These are phyloP conservation scores for Alternaria sp. DNA, from an alignment of 2,329 filamentous ascomycete genomes.

Conservation along the genomic window DNA sequence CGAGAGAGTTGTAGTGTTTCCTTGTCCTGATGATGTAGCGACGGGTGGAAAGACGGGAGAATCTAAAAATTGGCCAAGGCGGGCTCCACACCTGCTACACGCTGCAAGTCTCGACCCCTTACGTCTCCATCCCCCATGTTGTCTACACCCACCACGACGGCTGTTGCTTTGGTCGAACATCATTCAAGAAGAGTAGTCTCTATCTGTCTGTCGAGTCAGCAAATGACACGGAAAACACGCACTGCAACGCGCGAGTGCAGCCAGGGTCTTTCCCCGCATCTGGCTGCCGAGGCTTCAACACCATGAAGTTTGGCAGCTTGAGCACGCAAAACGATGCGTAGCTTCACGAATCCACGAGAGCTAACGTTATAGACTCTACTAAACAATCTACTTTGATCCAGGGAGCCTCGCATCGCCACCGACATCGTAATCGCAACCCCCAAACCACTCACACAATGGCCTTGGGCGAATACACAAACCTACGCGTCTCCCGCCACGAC, in stretches of 20 bases:
- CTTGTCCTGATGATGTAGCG: neutral
- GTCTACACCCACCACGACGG: neutral
- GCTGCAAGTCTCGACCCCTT: neutral
- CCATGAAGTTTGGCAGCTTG: neutral
- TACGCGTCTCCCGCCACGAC: conserved; percentile 55
- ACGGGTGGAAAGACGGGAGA: neutral
- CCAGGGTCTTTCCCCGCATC: conserved; percentile 22
- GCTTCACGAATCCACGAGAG: neutral
- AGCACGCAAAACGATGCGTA: neutral
- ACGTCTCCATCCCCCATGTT: neutral
- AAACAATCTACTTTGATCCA: accelerated
- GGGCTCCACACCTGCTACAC: neutral
- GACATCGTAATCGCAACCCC: neutral
- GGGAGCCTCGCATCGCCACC: neutral
- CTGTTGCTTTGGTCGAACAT: neutral
- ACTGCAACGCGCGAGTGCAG: neutral
- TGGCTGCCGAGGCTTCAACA: conserved; percentile 25
- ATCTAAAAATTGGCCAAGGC: neutral
- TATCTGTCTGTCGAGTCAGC: neutral
- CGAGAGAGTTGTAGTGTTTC: too few relatives aligned
- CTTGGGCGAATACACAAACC: conserved; percentile 48
- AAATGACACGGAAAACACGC: neutral
- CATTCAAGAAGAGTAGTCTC: neutral
- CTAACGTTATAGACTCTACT: neutral
- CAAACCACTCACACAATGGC: conserved; percentile 17